Conservation (phyloP, 1,284 basidiomycete species). For the Pyrrhoderma noxium region DNA sequence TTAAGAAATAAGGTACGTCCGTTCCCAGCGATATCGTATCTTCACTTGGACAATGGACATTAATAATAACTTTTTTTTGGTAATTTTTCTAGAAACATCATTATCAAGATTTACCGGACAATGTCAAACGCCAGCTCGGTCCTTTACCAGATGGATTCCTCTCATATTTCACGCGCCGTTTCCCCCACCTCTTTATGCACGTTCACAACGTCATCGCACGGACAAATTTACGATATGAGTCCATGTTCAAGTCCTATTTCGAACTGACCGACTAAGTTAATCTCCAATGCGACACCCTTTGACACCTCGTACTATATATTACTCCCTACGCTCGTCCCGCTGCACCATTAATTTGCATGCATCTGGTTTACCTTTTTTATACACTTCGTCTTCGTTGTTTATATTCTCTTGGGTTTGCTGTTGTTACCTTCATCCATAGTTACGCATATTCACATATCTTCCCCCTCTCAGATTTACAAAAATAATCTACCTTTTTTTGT, state of each 20-base stretch:
- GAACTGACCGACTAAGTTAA: conserved; percentile 50
- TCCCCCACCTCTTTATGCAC: conserved; percentile 86
- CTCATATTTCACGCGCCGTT: conserved; percentile 88
- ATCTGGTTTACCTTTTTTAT: too few species aligned
- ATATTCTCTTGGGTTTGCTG: too few species aligned
- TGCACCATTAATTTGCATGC: background rate
- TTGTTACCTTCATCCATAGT: too few species aligned
- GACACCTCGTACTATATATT: too few species aligned
- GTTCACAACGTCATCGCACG: conserved; percentile 76
- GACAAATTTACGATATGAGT: conserved; percentile 63
- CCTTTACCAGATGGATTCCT: conserved; percentile 90
- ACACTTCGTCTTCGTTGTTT: background rate
- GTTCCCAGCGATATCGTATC: too few species aligned
- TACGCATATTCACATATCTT: too few species aligned
- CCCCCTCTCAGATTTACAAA: too few species aligned
- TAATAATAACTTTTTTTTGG: background rate
- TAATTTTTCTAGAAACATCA: conserved; percentile 77
- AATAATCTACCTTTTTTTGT: too few species aligned
- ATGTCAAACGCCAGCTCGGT: conserved; percentile 82
- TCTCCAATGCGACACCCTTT: background rate
- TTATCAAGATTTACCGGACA: conserved; percentile 91
- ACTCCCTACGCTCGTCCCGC: background rate
- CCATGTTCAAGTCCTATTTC: conserved; percentile 84
- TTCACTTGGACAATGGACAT: too few species aligned
- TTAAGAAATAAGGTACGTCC: conserved; percentile 85